Base-by-base conservation (phyloP, 805 yeast genomes). In the Kazachstania viticola region DNA sequence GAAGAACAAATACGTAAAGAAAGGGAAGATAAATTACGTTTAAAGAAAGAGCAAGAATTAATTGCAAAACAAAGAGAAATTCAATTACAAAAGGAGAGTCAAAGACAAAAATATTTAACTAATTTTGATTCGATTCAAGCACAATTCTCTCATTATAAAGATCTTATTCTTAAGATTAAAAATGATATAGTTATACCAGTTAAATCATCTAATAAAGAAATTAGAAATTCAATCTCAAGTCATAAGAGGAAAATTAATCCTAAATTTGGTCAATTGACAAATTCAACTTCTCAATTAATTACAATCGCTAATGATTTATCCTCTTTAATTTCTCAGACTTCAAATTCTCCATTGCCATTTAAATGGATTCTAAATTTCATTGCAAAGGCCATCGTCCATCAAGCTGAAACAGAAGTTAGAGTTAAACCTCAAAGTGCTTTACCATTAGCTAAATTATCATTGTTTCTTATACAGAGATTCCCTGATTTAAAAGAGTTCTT, bases 371-470 rank as follows among this genome's bases (percentile, higher is more conserved):
- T 85, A 22, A 91, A 91, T 49, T 79, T 78, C 48, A 69, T 81
- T 18, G 79, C 95, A 4, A 91, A 91, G 49, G 80, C 88, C 3
- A 60, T 87, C 2, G 82, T 91, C 1, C 73, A 79, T 17, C 98
- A 91, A 58, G 88, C 96, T 1, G 97, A 87, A 55, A 73, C 93
- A 1, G 98, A 91, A 55, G 87, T 84, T 7, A 67, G 79, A 12
- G 93, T 81, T 0, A 71, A 77, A 36, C 76, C 93, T 2, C 69
- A 72, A 27, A 73, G 85, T 3, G 81, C 95, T 0, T 47, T 80
- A 7, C 94, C 98, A 0, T 59, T 91, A 28, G 94, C 83, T 0
- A 69, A 67, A 44, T 56, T 88, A 21, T 61, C 88, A 0, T 48
- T 71, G 13, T 61, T 64, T 21, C 49, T 85, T 25, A 48, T 84